A percentile compares a stretch with the other conserved stretches of the same genome.
Evolutionary conservation across 148 eudicot genomes (phyloP).

Genomic region (Rhododendron henanense): DNA sequence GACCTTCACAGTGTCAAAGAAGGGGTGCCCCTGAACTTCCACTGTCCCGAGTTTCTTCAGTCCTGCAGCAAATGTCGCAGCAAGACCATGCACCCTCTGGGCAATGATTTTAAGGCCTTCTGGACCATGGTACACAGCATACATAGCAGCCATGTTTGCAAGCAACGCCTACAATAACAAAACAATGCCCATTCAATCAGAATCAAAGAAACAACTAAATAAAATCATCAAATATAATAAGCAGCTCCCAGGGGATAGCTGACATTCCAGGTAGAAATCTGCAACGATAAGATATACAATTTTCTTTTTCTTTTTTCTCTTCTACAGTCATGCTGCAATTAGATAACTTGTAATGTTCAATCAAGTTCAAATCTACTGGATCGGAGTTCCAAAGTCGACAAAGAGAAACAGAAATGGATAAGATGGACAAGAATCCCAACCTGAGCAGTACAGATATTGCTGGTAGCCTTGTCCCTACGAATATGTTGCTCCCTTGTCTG

Average conservation of each 20-base stretch:
- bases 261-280: neutral
- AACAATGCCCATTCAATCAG: neutral
- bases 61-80: constrained; percentile 84
- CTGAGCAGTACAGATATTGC: constrained; percentile 99
- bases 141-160: constrained; percentile 99
- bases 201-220: neutral
- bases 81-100: constrained; percentile 92
- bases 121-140: constrained; percentile 96
- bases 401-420: neutral
- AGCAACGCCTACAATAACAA: constrained; percentile 67
- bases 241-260: neutral
- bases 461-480: constrained; percentile 90
- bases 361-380: neutral
- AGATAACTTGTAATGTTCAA: constrained; percentile 1
- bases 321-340: neutral
- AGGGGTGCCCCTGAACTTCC: constrained; percentile 70
- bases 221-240: neutral
- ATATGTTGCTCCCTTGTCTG: constrained; percentile 99
- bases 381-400: neutral
- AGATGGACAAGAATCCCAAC: constrained; percentile 28
- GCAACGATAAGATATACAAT: neutral
- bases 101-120: constrained; percentile 94
- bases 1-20: constrained; percentile 95
- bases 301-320: neutral
- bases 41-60: constrained; percentile 84